Evolutionary conservation across 148 eudicot species (phyloP).

Genomic region (Camellia lanceoleosa): DNA sequence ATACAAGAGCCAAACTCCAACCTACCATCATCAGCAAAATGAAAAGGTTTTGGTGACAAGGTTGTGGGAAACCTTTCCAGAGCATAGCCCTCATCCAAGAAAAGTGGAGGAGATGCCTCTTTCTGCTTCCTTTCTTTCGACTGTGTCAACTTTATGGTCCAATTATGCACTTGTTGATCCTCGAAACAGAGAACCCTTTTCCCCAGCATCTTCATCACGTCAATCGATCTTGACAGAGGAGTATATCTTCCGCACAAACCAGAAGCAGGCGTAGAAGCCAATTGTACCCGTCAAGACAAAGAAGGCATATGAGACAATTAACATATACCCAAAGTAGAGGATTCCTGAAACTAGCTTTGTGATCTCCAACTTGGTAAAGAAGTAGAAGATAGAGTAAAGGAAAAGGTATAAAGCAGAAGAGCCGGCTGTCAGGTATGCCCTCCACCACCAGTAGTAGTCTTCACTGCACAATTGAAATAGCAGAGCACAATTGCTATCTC

Average conservation of each 20-base stretch:
- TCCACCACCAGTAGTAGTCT: conserved; percentile 49
- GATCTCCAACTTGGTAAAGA: conserved; percentile 36
- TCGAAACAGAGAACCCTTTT: not conserved
- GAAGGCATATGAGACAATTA: conserved; percentile 36
- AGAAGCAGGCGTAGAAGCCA: conserved; percentile 40
- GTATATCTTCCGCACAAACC: conserved; percentile 44
- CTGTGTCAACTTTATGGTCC: conserved; percentile 1
- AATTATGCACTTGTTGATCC: not conserved
- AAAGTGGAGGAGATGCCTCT: not conserved
- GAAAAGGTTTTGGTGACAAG: not conserved
- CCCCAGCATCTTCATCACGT: not conserved
- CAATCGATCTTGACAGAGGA: conserved; percentile 42
- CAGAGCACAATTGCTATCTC: conserved; percentile 36
- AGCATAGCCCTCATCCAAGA: not conserved
- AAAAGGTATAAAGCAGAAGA: conserved; percentile 42
- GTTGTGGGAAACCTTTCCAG: conserved; percentile 1
- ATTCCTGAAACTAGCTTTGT: conserved; percentile 42
- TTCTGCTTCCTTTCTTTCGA: not conserved
- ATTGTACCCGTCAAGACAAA: conserved; percentile 42
- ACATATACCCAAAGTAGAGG: conserved; percentile 43
- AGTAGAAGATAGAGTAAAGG: conserved; percentile 36
- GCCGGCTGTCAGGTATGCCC: conserved; percentile 37
- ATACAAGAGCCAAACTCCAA: not conserved
- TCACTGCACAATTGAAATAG: conserved; percentile 44
- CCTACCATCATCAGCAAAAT: not conserved